A percentile compares a stretch with the other conserved stretches of the same genome.
Evolutionary conservation across 306 rosid genomes (phyloP).

Genomic region (Malus sylvestris): DNA sequence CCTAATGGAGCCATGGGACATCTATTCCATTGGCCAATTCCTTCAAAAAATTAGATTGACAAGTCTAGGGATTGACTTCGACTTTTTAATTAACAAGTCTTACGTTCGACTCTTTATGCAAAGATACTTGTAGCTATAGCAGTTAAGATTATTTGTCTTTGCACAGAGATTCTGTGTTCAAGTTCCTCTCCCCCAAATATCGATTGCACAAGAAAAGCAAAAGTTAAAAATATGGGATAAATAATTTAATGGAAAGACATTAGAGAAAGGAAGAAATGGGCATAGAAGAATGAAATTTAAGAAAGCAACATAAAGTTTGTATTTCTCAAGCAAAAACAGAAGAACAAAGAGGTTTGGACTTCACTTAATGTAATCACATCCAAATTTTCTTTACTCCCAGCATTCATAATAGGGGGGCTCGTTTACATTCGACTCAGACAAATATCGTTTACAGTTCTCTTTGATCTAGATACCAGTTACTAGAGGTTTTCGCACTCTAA

Average conservation of each 20-base stretch:
- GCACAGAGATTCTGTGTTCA: not conserved
- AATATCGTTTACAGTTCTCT: not conserved
- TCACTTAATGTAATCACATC: not conserved
- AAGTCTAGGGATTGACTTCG: not conserved
- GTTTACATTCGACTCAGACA: not conserved
- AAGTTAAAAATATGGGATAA: not conserved
- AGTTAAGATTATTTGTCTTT: not conserved
- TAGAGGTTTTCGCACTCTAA: not conserved
- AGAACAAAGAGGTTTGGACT: not conserved
- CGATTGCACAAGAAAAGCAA: not conserved
- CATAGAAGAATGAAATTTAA: not conserved
- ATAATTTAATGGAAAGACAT: not conserved
- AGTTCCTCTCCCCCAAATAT: not conserved
- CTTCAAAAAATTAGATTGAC: not conserved
- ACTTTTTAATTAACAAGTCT: not conserved
- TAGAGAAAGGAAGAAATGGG: not conserved
- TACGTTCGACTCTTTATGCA: no score
- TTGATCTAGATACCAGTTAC: not conserved
- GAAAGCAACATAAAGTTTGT: not conserved
- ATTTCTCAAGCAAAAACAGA: not conserved
- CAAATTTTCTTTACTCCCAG: not conserved
- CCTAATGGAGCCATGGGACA: not conserved
- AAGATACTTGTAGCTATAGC: no score
- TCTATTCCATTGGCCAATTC: slow-evolving; percentile 5
- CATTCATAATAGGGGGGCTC: not conserved